These are phyloP conservation scores for Pisolithus thermaeus DNA, from an alignment of 1,284 basidiomycete genomes.

Conservation along the genomic window DNA sequence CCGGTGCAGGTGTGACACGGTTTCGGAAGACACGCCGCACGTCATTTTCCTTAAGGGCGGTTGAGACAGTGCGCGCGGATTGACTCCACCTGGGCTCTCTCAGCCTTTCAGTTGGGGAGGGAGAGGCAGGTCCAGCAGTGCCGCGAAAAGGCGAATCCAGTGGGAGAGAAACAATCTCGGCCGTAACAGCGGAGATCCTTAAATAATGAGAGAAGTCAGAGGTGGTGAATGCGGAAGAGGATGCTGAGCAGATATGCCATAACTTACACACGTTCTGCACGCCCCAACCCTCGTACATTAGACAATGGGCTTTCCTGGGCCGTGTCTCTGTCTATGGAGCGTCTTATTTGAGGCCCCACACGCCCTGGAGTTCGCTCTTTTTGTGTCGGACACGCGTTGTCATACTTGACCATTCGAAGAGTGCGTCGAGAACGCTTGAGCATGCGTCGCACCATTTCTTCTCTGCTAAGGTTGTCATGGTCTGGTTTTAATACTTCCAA, in stretches of 20 bases:
- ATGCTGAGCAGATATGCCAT: conserved; percentile 4
- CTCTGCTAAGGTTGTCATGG: conserved; percentile 31
- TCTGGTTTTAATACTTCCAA: conserved; percentile 29
- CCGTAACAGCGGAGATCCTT: conserved; percentile 40
- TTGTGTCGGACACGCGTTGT: conserved; percentile 10
- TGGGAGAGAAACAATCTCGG: conserved; percentile 35
- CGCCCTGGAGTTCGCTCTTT: conserved; percentile 19
- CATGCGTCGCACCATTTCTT: conserved; percentile 45
- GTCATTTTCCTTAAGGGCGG: conserved; percentile 14
- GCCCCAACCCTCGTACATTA: no score
- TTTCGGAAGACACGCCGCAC: conserved; percentile 12
- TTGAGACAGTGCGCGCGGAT: conserved; percentile 17
- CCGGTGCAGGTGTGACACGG: conserved; percentile 17
- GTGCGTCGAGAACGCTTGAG: conserved; percentile 41
- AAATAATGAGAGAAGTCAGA: conserved; percentile 38
- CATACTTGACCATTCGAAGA: conserved; percentile 14
- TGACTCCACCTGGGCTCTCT: conserved; percentile 4
- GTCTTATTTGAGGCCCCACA: conserved; percentile 13
- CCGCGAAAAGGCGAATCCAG: conserved; percentile 34
- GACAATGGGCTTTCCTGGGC: no score
- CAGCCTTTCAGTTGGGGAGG: conserved; percentile 33
- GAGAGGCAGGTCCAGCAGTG: conserved; percentile 35
- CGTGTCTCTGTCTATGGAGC: background rate
- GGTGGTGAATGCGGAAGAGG: conserved; percentile 32
- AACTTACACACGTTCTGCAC: background rate